Percentiles rank a stretch among this genome's conserved stretches.
Conservation (phyloP, 2,329 filamentous ascomycete species). For the Nannizziopsis barbatae region DNA sequence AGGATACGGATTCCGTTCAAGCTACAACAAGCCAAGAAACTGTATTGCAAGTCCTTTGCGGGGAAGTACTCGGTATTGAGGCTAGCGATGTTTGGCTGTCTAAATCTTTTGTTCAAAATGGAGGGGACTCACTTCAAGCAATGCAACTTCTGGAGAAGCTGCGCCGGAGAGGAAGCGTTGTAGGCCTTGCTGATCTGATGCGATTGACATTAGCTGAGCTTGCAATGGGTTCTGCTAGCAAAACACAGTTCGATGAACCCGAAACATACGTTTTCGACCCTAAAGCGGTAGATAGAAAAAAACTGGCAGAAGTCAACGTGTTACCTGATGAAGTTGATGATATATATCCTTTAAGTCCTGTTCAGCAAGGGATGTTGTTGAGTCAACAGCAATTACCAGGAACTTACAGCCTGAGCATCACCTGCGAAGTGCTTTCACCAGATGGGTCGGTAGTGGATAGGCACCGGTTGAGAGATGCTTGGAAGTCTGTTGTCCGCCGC, state of each 20-base stretch:
- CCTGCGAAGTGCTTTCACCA: constrained; percentile 24
- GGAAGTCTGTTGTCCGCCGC: constrained; percentile 24
- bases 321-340: constrained; percentile 22
- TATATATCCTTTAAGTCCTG: constrained; percentile 24
- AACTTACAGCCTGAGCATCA: constrained; percentile 29
- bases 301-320: constrained; percentile 23
- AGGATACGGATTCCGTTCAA: background rate
- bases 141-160: constrained; percentile 16
- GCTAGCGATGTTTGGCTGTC: background rate
- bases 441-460: constrained; percentile 18
- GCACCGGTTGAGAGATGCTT: constrained; percentile 21
- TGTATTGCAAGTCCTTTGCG: constrained; percentile 25
- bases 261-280: background rate
- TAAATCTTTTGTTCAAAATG: constrained; percentile 12
- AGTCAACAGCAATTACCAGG: constrained; percentile 20
- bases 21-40: background rate
- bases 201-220: background rate
- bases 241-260: background rate
- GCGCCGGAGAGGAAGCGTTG: background rate
- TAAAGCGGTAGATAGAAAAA: background rate
- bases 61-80: no score
- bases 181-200: background rate
- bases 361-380: constrained; percentile 30
- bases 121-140: constrained; percentile 16
- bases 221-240: background rate